phyloP scores from a whole-genome alignment of 345 rosid species.

The Hibiscus syriacus region DNA sequence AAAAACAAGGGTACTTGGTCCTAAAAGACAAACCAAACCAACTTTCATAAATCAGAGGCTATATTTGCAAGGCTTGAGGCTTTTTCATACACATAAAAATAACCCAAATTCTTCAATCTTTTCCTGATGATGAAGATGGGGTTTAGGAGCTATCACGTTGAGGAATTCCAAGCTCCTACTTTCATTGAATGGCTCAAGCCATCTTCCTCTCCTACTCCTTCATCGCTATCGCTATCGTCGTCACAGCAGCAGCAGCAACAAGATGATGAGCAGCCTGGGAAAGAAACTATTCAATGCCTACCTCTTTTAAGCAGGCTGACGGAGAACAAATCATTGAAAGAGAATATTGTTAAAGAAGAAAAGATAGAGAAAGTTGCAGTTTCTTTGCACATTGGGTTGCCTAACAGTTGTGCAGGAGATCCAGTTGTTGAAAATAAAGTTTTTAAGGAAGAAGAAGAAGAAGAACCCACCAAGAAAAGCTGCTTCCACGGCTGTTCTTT shows the following conservation, averaged over 20 bases:
- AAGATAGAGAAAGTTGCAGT: constrained; percentile 35
- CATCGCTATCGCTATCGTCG: constrained; percentile 5
- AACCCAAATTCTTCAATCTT: not conserved
- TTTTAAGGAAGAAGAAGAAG: constrained; percentile 23
- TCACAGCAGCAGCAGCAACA: no score
- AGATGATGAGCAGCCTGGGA: not conserved
- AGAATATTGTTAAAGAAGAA: constrained; percentile 24
- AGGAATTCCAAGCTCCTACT: constrained; percentile 35
- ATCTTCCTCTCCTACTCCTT: not conserved
- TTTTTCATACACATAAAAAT: constrained; percentile 36
- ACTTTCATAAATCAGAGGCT: constrained; percentile 33
- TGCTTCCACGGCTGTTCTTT: constrained; percentile 23
- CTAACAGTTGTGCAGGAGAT: constrained; percentile 18
- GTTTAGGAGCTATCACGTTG: constrained; percentile 35
- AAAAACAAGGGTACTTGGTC: not conserved
- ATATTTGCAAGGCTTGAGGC: constrained; percentile 20
- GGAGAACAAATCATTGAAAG: constrained; percentile 29
- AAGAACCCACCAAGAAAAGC: constrained; percentile 21
- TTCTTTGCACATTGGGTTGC: constrained; percentile 68
- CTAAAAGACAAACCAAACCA: constrained; percentile 47
- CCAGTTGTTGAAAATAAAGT: not conserved
- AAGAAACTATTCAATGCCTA: constrained; percentile 35
- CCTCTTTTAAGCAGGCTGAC: constrained; percentile 50
- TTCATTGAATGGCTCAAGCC: constrained; percentile 92
- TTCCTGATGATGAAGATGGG: constrained; percentile 33